These are phyloP conservation scores for Trypanosoma vivax DNA, from an alignment of 208 protist genomes.

Conservation along the genomic window DNA sequence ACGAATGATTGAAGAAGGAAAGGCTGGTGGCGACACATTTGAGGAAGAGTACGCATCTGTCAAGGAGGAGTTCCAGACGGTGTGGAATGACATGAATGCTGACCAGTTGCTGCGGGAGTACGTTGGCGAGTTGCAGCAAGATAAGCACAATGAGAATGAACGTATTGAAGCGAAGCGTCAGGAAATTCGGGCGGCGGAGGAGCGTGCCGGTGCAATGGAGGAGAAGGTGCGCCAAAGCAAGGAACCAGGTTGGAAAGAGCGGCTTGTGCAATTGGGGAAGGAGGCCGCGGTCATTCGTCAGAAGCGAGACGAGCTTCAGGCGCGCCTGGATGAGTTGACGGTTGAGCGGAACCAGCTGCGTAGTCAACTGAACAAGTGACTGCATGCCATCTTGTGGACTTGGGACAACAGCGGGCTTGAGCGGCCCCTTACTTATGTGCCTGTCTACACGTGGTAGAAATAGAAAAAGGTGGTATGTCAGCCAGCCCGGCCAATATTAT, in stretches of 20 bases:
- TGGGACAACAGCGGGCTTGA: neutral
- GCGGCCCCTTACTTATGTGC: conserved; percentile 4
- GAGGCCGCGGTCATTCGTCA: conserved; percentile 4
- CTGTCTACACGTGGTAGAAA: conserved; percentile 2
- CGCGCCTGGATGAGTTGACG: conserved; percentile 29
- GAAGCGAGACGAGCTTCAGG: conserved; percentile 9
- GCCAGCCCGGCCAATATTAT: no score
- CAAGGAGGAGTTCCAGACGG: conserved; percentile 14
- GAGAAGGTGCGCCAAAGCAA: conserved; percentile 31
- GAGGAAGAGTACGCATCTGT: conserved; percentile 18
- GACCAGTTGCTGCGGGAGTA: conserved; percentile 25
- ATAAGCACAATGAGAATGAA: conserved; percentile 9
- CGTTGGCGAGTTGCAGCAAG: conserved; percentile 15
- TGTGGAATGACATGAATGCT: conserved; percentile 19
- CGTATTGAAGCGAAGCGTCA: conserved; percentile 15
- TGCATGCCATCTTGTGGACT: no score
- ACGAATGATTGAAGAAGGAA: conserved; percentile 22
- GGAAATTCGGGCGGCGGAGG: conserved; percentile 9
- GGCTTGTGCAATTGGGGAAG: conserved; percentile 5
- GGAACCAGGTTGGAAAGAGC: conserved; percentile 14
- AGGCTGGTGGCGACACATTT: conserved; percentile 24
- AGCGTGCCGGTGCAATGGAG: conserved; percentile 36
- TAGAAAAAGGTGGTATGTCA: conserved; percentile 1
- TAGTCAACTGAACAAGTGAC: conserved; percentile 17
- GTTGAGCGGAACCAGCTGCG: conserved; percentile 34